Percentiles rank a stretch among this genome's conserved stretches.
Conservation (phyloP, 2,329 filamentous ascomycete genomes). For the Metarhizium guizhouense region DNA sequence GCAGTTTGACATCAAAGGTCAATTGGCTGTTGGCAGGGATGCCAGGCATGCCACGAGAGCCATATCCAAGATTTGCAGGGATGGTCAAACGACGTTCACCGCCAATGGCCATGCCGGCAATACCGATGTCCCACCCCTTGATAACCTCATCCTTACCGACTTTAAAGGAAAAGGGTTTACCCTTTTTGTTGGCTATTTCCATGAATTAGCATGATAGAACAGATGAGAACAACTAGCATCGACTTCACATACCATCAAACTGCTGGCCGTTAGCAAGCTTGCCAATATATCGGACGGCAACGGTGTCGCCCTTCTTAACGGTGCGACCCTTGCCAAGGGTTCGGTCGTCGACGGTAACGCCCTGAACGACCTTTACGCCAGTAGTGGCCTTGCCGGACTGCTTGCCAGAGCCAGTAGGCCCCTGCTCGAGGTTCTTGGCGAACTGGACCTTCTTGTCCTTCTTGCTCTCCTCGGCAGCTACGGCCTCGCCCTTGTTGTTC, state of each 20-base stretch:
- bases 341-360: constrained; percentile 91
- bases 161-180: constrained; percentile 95
- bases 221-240: neutral
- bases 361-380: constrained; percentile 71
- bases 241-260: constrained; percentile 61
- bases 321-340: constrained; percentile 78
- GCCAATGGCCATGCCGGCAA: constrained; percentile 85
- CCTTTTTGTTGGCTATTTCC: constrained; percentile 85
- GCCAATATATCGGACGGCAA: constrained; percentile 96
- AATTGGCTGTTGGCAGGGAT: constrained; percentile 89
- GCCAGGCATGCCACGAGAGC: constrained; percentile 69
- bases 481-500: constrained; percentile 93
- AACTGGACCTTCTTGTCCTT: constrained; percentile 95
- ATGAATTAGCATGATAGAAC: neutral
- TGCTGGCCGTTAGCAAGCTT: constrained; percentile 92
- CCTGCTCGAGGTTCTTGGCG: constrained; percentile 97
- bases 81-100: constrained; percentile 90
- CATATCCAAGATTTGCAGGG: constrained; percentile 81
- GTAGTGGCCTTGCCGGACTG: constrained; percentile 37
- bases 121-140: constrained; percentile 96
- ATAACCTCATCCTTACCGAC: constrained; percentile 92
- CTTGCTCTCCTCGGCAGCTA: constrained; percentile 49
- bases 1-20: constrained; percentile 82
- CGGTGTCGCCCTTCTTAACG: constrained; percentile 82
- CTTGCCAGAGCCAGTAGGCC: constrained; percentile 66